These are phyloP conservation scores for Suhomyces atakaporum DNA, from an alignment of 1,139 yeast genomes.

Conservation along the genomic window DNA sequence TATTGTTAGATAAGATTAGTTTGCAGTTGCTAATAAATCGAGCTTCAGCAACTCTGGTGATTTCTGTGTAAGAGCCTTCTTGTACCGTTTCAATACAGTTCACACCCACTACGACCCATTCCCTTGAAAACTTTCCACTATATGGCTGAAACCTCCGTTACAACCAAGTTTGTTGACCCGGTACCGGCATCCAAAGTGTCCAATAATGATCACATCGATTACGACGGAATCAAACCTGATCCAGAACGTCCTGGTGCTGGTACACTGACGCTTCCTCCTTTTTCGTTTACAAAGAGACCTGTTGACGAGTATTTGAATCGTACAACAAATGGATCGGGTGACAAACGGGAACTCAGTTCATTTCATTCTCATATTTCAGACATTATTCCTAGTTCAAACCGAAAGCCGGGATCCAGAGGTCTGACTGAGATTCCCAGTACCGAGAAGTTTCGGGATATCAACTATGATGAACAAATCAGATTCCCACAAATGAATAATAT, in stretches of 20 bases:
- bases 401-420: constrained; percentile 9
- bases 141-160: background rate
- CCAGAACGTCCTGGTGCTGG: background rate
- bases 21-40: background rate
- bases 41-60: background rate
- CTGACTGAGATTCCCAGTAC: constrained; percentile 5
- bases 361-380: constrained; percentile 36
- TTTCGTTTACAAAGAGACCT: constrained; percentile 44
- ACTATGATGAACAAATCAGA: constrained; percentile 47
- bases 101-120: background rate
- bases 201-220: background rate
- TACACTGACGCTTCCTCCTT: constrained; percentile 27
- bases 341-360: constrained; percentile 8
- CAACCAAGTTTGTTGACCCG: background rate
- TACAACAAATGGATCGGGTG: background rate
- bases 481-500: constrained; percentile 44
- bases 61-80: too few relatives aligned
- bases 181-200: background rate
- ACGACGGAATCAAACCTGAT: background rate
- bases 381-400: constrained; percentile 23
- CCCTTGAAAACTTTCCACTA: background rate
- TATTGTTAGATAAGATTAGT: background rate
- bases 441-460: constrained; percentile 25
- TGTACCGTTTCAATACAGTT: background rate
- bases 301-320: constrained; percentile 22